Evolutionary conservation across 2,329 filamentous ascomycete genomes (phyloP).

Genomic region (Ceratocystis huliohia): DNA sequence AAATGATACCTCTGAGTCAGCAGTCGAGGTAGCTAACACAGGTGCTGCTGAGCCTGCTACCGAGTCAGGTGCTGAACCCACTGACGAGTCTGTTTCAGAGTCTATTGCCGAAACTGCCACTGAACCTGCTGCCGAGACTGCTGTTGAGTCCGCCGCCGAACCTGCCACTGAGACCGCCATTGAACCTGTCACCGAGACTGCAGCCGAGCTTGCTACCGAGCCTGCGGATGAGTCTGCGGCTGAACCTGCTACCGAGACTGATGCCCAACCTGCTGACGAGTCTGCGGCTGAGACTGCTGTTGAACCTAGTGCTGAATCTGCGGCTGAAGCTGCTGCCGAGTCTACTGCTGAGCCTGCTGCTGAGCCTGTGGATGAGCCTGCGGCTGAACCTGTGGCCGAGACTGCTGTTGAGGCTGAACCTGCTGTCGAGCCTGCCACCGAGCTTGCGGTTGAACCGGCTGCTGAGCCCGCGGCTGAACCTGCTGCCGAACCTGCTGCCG

Average conservation of each 20-base stretch:
- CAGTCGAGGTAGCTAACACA: neutral
- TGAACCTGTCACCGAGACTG: neutral
- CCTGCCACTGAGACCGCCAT: neutral
- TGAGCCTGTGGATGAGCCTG: slow-evolving; percentile 8
- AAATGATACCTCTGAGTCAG: neutral
- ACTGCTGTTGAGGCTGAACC: neutral
- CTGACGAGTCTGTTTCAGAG: neutral
- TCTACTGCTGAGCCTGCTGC: neutral
- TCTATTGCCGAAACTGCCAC: neutral
- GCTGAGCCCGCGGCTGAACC: neutral
- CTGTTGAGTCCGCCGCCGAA: neutral
- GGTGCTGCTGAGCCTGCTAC: neutral
- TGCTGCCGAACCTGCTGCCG: neutral
- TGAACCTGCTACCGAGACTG: neutral
- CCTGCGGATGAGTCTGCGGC: neutral
- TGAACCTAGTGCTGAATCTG: slow-evolving; percentile 12
- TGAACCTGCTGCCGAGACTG: neutral
- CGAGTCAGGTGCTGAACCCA: neutral
- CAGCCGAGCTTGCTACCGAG: neutral
- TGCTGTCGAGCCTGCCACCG: neutral
- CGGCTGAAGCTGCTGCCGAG: neutral
- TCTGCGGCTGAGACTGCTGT: neutral
- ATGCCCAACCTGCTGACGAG: slow-evolving; percentile 15
- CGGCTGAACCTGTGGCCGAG: slow-evolving; percentile 11
- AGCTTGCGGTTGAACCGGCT: neutral